Base-by-base conservation (phyloP, 192 early-diverging fungal genomes). In the Coemansia sp. region DNA sequence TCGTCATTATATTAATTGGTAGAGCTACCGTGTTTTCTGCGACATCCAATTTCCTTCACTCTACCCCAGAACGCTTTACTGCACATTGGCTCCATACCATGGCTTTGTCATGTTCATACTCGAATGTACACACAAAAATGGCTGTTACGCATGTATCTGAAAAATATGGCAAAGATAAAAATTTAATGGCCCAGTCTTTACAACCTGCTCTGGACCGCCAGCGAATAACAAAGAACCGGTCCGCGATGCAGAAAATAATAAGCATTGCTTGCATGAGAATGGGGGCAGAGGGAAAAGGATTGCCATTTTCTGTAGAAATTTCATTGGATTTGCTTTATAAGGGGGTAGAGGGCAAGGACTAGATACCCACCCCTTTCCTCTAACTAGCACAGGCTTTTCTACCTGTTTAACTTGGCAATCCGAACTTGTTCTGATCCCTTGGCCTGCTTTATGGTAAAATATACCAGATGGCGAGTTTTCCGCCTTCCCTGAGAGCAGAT, bases 381-480 rank as follows among this genome's bases (percentile, higher is more conserved):
- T 26, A 26, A 3, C 26, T 3, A 26, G 26, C 26, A 8, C n/a
- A 16, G 18, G 13, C 16, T 5, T 59, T 59, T 59, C 39, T 21
- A 8, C 39, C 36, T n/a, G n/a, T 41, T 41, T 37, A 40, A 9
- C 8, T 3, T 42, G 68, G 55, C 68, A 69, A 71, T 71, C 69
- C 45, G 69, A 71, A 71, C 69, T 71, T 57, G 22, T 37, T 46
- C 52, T 48, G 46, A 48, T 46, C 42, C 4, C 18, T 49, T 49
- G 47, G 15, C 15, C 18, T 12, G 11, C 15, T 49, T n/a, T n/a
- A 49, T 49, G 12, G 16, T n/a, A 54, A 54, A 45, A 45, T 8
- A 45, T 11, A 21, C 21, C 5, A 6, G 8, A 5, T 18, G 19
- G 1, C 3, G 26, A 3, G 26, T 62, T 45, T 62, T 32, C 41